These are phyloP conservation scores for Cyberlindnera nakhonratchasimensis DNA, from an alignment of 805 yeast genomes.

Conservation along the genomic window DNA sequence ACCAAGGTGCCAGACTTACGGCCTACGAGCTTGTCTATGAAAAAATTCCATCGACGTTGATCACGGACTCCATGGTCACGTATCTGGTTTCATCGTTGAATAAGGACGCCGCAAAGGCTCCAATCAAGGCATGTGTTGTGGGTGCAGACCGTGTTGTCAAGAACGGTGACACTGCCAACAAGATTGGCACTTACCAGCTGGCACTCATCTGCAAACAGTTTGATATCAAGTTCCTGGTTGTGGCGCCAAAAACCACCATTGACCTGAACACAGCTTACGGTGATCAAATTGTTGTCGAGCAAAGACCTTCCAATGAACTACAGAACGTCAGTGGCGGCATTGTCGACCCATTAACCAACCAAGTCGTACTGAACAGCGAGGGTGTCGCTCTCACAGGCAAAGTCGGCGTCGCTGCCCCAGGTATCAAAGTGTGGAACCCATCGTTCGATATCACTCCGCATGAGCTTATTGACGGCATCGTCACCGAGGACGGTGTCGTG, in stretches of 20 bases:
- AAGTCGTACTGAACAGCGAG: constrained; percentile 24
- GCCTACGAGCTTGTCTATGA: constrained; percentile 89
- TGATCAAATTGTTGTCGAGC: constrained; percentile 77
- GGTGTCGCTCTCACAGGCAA: constrained; percentile 39
- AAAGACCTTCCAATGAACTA: constrained; percentile 78
- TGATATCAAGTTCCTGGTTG: constrained; percentile 81
- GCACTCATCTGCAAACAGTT: constrained; percentile 65
- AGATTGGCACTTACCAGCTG: constrained; percentile 91
- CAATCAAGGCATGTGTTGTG: constrained; percentile 81
- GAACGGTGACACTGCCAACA: constrained; percentile 95
- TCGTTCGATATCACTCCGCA: constrained; percentile 93
- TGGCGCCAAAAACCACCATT: constrained; percentile 92
- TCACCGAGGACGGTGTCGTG: constrained; percentile 71
- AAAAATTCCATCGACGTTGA: constrained; percentile 78
- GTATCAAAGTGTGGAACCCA: constrained; percentile 90
- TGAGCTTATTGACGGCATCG: constrained; percentile 77
- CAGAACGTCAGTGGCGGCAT: constrained; percentile 71
- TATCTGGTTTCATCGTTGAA: constrained; percentile 53
- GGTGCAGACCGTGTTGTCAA: constrained; percentile 90
- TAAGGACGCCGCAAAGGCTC: constrained; percentile 38
- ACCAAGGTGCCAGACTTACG: constrained; percentile 92
- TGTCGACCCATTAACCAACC: constrained; percentile 32
- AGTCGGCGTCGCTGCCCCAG: constrained; percentile 81
- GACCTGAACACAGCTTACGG: constrained; percentile 68
- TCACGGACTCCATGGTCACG: constrained; percentile 91